phyloP scores from a whole-genome alignment of 768 basidiomycete genomes.

The Paxillus involutus region DNA sequence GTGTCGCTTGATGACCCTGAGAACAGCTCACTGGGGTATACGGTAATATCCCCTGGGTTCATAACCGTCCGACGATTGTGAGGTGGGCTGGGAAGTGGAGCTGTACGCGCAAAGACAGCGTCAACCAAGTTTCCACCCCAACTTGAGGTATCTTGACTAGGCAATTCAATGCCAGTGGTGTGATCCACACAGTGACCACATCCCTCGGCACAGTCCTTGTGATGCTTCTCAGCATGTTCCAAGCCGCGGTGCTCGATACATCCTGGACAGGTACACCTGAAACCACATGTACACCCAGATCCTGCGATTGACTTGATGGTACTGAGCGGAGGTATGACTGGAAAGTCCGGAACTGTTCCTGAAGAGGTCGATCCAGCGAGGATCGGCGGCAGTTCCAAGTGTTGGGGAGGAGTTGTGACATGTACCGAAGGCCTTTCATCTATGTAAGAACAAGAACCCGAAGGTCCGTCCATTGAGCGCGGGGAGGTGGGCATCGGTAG shows the following conservation, averaged over 20 bases:
- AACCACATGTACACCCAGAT: constrained; percentile 72
- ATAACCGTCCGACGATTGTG: constrained; percentile 37
- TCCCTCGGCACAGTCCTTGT: constrained; percentile 43
- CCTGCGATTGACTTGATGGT: constrained; percentile 58
- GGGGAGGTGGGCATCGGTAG: constrained; percentile 3
- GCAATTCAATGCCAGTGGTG: constrained; percentile 43
- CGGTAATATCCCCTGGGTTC: constrained; percentile 52
- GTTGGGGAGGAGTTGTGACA: constrained; percentile 14
- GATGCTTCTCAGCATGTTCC: constrained; percentile 39
- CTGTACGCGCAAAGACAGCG: constrained; percentile 64
- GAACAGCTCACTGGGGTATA: constrained; percentile 42
- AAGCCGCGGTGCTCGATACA: constrained; percentile 68
- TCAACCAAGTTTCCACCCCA: constrained; percentile 45
- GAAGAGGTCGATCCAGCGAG: constrained; percentile 23
- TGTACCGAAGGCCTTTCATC: background rate
- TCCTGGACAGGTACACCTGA: constrained; percentile 69
- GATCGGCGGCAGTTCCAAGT: constrained; percentile 52
- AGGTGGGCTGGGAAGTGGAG: constrained; percentile 66
- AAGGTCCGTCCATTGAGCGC: constrained; percentile 6
- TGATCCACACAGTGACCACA: constrained; percentile 68
- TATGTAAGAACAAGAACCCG: constrained; percentile 26
- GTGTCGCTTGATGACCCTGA: constrained; percentile 31
- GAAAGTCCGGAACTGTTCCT: constrained; percentile 43
- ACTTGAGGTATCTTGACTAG: constrained; percentile 17
- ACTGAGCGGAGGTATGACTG: constrained; percentile 60